Percentiles rank a stretch among this genome's conserved stretches.
These are phyloP conservation scores for Candida schatavii DNA, from an alignment of 805 yeast genomes.

Conservation along the genomic window DNA sequence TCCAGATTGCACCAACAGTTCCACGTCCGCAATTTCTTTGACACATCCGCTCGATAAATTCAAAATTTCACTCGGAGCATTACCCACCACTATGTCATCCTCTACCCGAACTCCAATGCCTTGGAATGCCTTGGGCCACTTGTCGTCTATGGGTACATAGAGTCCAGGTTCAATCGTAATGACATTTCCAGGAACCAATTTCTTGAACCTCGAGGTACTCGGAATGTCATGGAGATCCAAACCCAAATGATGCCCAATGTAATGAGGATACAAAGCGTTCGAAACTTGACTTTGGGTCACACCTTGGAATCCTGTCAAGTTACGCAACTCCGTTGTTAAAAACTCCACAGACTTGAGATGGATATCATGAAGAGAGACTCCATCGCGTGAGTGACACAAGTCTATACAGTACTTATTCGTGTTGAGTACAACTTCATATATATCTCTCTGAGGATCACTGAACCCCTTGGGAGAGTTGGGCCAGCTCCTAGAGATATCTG, in stretches of 20 bases:
- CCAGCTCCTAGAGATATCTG: slow-evolving; percentile 97
- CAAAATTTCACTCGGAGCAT: slow-evolving; percentile 44
- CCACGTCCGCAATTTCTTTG: slow-evolving; percentile 83
- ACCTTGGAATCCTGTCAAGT: slow-evolving; percentile 61
- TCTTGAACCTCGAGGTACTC: slow-evolving; percentile 51
- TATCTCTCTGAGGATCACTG: slow-evolving; percentile 73
- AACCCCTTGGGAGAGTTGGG: slow-evolving; percentile 75
- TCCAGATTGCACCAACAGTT: slow-evolving; percentile 60
- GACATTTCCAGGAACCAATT: slow-evolving; percentile 68
- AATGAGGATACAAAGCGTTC: slow-evolving; percentile 76
- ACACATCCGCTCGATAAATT: slow-evolving; percentile 76
- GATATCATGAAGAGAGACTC: slow-evolving; percentile 63
- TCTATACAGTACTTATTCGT: slow-evolving; percentile 79
- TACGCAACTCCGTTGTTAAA: slow-evolving; percentile 62
- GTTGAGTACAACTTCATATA: slow-evolving; percentile 83
- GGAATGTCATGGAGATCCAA: slow-evolving; percentile 88
- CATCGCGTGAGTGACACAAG: slow-evolving; percentile 54
- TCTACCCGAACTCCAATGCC: slow-evolving; percentile 94
- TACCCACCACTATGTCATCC: slow-evolving; percentile 85
- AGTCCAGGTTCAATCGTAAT: slow-evolving; percentile 95
- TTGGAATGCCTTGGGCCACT: slow-evolving; percentile 76
- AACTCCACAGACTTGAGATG: slow-evolving; percentile 65
- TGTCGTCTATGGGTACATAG: slow-evolving; percentile 72
- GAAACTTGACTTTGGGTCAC: slow-evolving; percentile 52
- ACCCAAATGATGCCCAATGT: slow-evolving; percentile 93